Evolutionary conservation across 139 green algal genomes (phyloP).

Genomic region (Picocystis salinarum): DNA sequence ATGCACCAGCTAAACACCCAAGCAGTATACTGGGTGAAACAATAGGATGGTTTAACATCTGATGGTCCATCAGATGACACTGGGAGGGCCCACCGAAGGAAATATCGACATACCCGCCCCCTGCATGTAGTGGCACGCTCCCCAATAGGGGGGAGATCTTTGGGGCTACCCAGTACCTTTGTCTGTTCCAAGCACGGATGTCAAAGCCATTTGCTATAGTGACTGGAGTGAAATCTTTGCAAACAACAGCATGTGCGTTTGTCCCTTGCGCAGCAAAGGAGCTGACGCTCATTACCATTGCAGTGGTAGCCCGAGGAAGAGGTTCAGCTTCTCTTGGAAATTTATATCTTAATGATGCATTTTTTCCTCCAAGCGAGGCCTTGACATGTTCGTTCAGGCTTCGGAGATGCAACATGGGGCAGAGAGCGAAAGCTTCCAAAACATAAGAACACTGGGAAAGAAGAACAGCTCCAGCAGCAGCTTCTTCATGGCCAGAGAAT

Average conservation of each 20-base stretch:
- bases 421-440: neutral
- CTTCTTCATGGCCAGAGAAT: slow-evolving; percentile 4
- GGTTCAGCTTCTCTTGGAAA: neutral
- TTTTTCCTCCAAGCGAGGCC: slow-evolving; percentile 1
- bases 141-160: too few relatives aligned
- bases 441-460: neutral
- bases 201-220: too few relatives aligned
- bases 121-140: too few relatives aligned
- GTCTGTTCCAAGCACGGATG: too few relatives aligned
- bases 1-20: too few relatives aligned
- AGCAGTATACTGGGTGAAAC: too few relatives aligned
- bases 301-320: neutral
- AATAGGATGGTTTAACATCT: too few relatives aligned
- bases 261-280: slow-evolving; percentile 46
- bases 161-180: too few relatives aligned
- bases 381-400: slow-evolving; percentile 40
- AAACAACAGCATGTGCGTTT: slow-evolving; percentile 39
- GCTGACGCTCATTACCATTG: slow-evolving; percentile 21
- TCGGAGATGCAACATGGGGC: slow-evolving; percentile 22
- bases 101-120: too few relatives aligned
- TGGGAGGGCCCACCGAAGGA: too few relatives aligned
- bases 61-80: too few relatives aligned
- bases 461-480: slow-evolving; percentile 1
- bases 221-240: too few relatives aligned
- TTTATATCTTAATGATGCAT: slow-evolving; percentile 16